Evolutionary conservation across 305 asterid species (phyloP).

Genomic region (Plantago lanceolata): DNA sequence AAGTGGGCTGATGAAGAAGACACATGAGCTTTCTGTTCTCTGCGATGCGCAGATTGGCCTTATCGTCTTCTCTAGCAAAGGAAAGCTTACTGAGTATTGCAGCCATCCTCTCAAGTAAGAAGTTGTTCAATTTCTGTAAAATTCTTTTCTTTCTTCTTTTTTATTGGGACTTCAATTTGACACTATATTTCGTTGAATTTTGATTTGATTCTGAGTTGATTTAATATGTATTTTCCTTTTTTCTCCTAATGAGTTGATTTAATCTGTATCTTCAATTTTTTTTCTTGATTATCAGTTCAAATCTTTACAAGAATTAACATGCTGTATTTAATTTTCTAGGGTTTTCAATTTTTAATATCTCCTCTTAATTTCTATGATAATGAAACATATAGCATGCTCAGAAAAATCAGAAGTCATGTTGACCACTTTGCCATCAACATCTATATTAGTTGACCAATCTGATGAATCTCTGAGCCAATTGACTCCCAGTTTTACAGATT

Average conservation of each 20-base stretch:
- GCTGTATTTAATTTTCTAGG: slow-evolving; percentile 8
- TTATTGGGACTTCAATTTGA: background rate
- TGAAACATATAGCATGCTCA: no score
- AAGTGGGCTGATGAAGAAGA: slow-evolving; percentile 68
- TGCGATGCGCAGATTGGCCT: slow-evolving; percentile 91
- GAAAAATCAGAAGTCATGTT: background rate
- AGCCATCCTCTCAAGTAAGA: slow-evolving; percentile 47
- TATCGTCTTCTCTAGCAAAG: slow-evolving; percentile 65
- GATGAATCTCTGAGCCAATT: background rate
- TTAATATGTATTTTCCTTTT: no score
- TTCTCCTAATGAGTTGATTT: no score
- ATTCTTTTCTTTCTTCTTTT: no score
- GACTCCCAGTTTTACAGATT: background rate
- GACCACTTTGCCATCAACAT: slow-evolving; percentile 11
- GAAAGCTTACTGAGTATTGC: slow-evolving; percentile 60
- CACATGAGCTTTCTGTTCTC: slow-evolving; percentile 76
- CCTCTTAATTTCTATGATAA: no score
- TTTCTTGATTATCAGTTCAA: background rate
- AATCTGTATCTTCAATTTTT: no score
- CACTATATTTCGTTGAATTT: no score
- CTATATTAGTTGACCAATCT: background rate
- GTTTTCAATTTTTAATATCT: background rate
- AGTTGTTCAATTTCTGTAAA: background rate
- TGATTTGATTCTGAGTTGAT: no score
- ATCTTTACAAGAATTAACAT: background rate